phyloP scores from a whole-genome alignment of 768 basidiomycete species.

The Dioszegia aurantiaca region DNA sequence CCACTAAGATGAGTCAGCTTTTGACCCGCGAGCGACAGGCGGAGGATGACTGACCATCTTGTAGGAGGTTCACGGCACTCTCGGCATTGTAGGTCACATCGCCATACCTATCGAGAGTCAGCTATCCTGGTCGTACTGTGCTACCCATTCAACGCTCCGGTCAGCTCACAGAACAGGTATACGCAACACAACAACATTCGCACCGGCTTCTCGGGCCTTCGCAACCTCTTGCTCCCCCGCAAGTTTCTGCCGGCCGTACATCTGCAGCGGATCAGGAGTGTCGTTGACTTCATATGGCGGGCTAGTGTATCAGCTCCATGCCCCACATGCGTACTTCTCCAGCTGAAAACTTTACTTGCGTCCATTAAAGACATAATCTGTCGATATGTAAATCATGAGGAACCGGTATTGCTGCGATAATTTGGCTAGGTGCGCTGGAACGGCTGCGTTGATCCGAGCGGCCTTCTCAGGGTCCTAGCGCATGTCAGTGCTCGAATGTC shows the following conservation, averaged over 20 bases:
- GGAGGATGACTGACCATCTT: constrained; percentile 62
- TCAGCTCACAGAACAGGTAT: constrained; percentile 71
- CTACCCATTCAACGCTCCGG: constrained; percentile 52
- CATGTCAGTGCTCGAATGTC: constrained; percentile 1
- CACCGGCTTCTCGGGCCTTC: constrained; percentile 54
- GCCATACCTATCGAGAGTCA: constrained; percentile 61
- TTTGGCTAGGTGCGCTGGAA: constrained; percentile 68
- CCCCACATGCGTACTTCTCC: not conserved
- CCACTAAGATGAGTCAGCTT: constrained; percentile 54
- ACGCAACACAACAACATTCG: constrained; percentile 66
- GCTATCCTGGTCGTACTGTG: not conserved
- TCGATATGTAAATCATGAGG: constrained; percentile 85
- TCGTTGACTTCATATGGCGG: constrained; percentile 80
- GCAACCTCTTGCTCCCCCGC: constrained; percentile 81
- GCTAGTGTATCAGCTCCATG: constrained; percentile 35
- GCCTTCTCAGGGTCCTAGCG: constrained; percentile 67
- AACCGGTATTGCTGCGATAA: constrained; percentile 65
- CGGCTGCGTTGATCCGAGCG: constrained; percentile 73
- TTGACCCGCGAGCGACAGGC: not conserved
- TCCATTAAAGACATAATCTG: constrained; percentile 98
- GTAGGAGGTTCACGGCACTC: constrained; percentile 79
- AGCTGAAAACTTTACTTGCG: constrained; percentile 54
- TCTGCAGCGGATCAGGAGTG: constrained; percentile 75
- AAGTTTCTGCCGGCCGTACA: constrained; percentile 82
- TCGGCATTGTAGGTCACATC: constrained; percentile 79